These are phyloP conservation scores for Peronosclerospora sorghi DNA, from an alignment of 352 stramenopile species.

Conservation along the genomic window DNA sequence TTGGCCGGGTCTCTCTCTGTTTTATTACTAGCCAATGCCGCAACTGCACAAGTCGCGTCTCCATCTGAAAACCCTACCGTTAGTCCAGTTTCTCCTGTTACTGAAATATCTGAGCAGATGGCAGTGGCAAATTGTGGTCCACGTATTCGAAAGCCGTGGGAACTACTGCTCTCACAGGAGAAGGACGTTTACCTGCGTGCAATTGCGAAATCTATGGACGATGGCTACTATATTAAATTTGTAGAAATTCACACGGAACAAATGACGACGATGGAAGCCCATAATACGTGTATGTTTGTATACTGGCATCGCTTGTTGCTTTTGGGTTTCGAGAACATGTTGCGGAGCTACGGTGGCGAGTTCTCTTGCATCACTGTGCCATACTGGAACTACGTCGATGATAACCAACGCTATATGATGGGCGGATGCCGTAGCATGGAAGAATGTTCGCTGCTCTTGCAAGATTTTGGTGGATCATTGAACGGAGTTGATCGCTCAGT, in stretches of 20 bases:
- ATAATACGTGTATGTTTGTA: slow-evolving; percentile 83
- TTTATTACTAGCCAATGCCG: slow-evolving; percentile 2
- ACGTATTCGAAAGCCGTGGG: slow-evolving; percentile 73
- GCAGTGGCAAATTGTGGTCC: slow-evolving; percentile 32
- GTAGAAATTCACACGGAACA: slow-evolving; percentile 81
- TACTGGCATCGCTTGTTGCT: slow-evolving; percentile 80
- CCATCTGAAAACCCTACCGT: not conserved
- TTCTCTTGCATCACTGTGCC: slow-evolving; percentile 81
- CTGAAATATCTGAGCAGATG: slow-evolving; percentile 19
- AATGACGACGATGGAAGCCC: slow-evolving; percentile 70
- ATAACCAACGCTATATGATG: slow-evolving; percentile 60
- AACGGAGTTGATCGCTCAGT: slow-evolving; percentile 24
- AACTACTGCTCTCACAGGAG: slow-evolving; percentile 38
- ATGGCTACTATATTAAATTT: slow-evolving; percentile 80
- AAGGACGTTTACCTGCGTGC: slow-evolving; percentile 70
- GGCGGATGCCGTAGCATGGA: slow-evolving; percentile 59
- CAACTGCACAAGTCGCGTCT: slow-evolving; percentile 12
- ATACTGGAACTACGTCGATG: slow-evolving; percentile 82
- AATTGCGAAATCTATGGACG: slow-evolving; percentile 63
- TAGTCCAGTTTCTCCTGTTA: not conserved
- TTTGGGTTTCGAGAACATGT: slow-evolving; percentile 80
- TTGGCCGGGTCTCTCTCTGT: slow-evolving; percentile 1
- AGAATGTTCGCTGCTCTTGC: slow-evolving; percentile 59
- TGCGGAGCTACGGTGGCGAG: slow-evolving; percentile 62
- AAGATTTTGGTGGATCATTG: slow-evolving; percentile 52